These are phyloP conservation scores for Gynandropsis gynandra DNA, from an alignment of 345 rosid species.

Conservation along the genomic window DNA sequence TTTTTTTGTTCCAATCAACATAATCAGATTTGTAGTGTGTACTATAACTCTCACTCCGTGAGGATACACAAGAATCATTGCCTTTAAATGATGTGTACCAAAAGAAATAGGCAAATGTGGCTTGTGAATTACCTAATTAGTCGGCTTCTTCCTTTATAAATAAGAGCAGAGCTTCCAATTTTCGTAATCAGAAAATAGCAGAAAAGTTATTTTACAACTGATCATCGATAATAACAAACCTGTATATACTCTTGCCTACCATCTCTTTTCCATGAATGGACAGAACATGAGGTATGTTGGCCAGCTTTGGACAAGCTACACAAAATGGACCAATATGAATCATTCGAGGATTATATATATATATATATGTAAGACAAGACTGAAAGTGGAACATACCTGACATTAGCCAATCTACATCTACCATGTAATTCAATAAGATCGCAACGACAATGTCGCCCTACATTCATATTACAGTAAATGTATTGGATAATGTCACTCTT, in stretches of 20 bases:
- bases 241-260: constrained; percentile 62
- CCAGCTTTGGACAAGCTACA: constrained; percentile 74
- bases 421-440: no score
- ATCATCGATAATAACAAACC: constrained; percentile 35
- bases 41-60: constrained; percentile 74
- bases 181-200: constrained; percentile 2
- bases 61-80: constrained; percentile 80
- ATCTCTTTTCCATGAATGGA: constrained; percentile 91
- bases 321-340: no score
- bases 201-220: not conserved
- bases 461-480: no score
- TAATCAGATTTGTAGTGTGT: constrained; percentile 87
- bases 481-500: no score
- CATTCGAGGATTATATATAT: no score
- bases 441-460: no score
- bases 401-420: no score
- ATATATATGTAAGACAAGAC: no score
- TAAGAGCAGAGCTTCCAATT: not conserved
- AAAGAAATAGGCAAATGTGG: constrained; percentile 81
- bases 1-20: constrained; percentile 97
- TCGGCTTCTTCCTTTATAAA: constrained; percentile 62
- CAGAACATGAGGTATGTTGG: constrained; percentile 63
- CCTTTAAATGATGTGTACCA: constrained; percentile 95
- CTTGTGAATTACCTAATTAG: constrained; percentile 82
- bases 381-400: no score